These are phyloP conservation scores for Aspergillus carlsbadensis DNA, from an alignment of 495 filamentous ascomycete genomes.

Conservation along the genomic window DNA sequence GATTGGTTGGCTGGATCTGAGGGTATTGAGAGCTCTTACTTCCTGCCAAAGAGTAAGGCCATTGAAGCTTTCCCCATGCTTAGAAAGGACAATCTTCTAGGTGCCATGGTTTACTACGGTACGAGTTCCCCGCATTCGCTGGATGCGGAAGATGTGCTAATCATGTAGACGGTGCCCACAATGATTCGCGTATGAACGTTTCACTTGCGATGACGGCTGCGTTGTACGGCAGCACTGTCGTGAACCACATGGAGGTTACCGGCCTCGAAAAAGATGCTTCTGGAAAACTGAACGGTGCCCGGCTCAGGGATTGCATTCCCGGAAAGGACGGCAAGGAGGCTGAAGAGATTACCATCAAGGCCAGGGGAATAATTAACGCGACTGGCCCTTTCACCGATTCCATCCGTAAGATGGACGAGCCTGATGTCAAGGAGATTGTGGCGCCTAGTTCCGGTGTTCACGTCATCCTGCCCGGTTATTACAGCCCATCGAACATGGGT, in stretches of 20 bases:
- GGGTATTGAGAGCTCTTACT: constrained; percentile 96
- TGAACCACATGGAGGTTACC: constrained; percentile 91
- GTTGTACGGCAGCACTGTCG: constrained; percentile 86
- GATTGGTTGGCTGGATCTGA: constrained; percentile 93
- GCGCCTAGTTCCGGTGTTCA: constrained; percentile 93
- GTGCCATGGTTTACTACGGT: constrained; percentile 95
- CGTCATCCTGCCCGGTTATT: constrained; percentile 93
- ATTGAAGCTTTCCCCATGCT: constrained; percentile 98
- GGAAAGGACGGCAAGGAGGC: constrained; percentile 53
- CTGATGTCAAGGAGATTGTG: constrained; percentile 76
- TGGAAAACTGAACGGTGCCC: constrained; percentile 79
- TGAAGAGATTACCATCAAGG: constrained; percentile 70
- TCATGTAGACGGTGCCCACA: constrained; percentile 81
- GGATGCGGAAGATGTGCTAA: constrained; percentile 16
- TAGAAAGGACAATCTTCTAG: constrained; percentile 78
- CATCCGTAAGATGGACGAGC: constrained; percentile 87
- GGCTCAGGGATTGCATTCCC: constrained; percentile 70
- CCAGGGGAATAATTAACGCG: constrained; percentile 94
- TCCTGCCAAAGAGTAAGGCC: constrained; percentile 90
- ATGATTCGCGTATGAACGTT: constrained; percentile 98
- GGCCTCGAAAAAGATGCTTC: constrained; percentile 74
- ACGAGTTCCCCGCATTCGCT: constrained; percentile 16
- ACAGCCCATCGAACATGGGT: constrained; percentile 92
- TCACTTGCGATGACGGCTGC: constrained; percentile 95
- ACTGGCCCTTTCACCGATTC: constrained; percentile 95